Evolutionary conservation across 2,329 filamentous ascomycete species (phyloP), one percentile per base, ranked within the genome.

Genomic region (Phialophora expanda): DNA sequence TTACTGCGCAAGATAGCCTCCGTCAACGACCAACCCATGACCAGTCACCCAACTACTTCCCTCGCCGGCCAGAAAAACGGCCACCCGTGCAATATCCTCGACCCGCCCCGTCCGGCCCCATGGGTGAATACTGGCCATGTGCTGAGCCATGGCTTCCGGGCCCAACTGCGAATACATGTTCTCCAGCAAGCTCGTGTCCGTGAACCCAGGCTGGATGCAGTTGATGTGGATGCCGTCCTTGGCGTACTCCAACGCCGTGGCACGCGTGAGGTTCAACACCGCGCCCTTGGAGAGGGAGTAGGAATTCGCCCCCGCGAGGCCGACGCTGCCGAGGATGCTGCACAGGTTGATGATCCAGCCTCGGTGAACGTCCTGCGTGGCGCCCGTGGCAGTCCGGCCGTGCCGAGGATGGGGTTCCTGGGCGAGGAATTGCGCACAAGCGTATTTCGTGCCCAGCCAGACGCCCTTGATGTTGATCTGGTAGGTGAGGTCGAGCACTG

Each of bases 201-300:
- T 72, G 64, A 76, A 82, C 1, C 80, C 79, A 4, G 80, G 80
- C 67, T 77, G 79, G n/a, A 82, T 68, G 4, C 76, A 73, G 66
- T 82, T 82, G 64, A 74, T 73, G 64, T 81, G 76, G 48, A 83
- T 79, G 11, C 76, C 73, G 34, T 81, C 72, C 46, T 72, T 72
- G 1, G 77, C 79, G 65, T 80, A 80, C 56, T 81, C 79, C n/a
- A 81, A 66, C 3, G 80, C 80, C 8, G 80, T 73, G 48, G 78
- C 75, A 41, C 78, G 79, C 6, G 82, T 83, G 44, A 85, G 74
- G 24, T 78, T 73, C 8, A 79, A 73, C 7, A 83, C 80, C 0
- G 81, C 82, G 4, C 79, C 80, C 67, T 85, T 85, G 50, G 76
- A 79, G 2, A 81, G 78, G 57, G 78, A 79, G 69, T 85, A 85